These are phyloP conservation scores for Pseudonitzschia delicatissima DNA, from an alignment of 108 stramenopile genomes.

Conservation along the genomic window DNA sequence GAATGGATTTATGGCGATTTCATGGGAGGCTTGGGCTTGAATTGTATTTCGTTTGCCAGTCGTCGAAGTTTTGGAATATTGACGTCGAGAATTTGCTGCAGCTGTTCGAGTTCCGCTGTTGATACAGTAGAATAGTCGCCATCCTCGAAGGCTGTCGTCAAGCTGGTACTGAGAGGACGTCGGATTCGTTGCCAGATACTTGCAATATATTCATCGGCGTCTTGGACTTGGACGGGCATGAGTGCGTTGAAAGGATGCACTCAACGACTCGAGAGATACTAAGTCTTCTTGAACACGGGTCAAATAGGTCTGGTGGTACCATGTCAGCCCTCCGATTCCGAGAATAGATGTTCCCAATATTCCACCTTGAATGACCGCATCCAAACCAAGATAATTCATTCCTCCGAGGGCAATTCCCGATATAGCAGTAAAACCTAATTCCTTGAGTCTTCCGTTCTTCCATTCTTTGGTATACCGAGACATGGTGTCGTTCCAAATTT, in stretches of 20 bases:
- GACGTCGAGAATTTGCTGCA: constrained; percentile 78
- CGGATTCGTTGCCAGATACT: constrained; percentile 86
- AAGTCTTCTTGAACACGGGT: constrained; percentile 58
- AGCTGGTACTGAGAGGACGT: constrained; percentile 52
- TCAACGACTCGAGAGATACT: constrained; percentile 55
- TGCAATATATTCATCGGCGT: constrained; percentile 87
- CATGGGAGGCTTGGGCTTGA: neutral
- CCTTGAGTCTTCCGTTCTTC: constrained; percentile 28
- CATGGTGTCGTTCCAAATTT: constrained; percentile 32
- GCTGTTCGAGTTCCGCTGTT: constrained; percentile 48
- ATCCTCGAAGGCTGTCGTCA: constrained; percentile 55
- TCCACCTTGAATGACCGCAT: constrained; percentile 41
- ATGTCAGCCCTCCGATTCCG: constrained; percentile 69
- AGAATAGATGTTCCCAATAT: constrained; percentile 65
- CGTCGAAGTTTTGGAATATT: constrained; percentile 85
- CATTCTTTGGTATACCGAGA: constrained; percentile 22
- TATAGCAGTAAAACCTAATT: constrained; percentile 9
- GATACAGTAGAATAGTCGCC: constrained; percentile 39
- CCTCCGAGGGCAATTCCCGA: constrained; percentile 15
- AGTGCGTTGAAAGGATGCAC: constrained; percentile 66
- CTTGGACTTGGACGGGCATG: constrained; percentile 80
- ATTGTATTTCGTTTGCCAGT: constrained; percentile 38
- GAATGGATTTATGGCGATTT: no score
- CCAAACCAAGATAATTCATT: constrained; percentile 24
- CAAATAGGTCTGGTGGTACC: constrained; percentile 70